Evolutionary conservation across 345 rosid genomes (phyloP), one percentile per base, ranked within the genome.

Genomic region (Eucalyptus tenuipes): DNA sequence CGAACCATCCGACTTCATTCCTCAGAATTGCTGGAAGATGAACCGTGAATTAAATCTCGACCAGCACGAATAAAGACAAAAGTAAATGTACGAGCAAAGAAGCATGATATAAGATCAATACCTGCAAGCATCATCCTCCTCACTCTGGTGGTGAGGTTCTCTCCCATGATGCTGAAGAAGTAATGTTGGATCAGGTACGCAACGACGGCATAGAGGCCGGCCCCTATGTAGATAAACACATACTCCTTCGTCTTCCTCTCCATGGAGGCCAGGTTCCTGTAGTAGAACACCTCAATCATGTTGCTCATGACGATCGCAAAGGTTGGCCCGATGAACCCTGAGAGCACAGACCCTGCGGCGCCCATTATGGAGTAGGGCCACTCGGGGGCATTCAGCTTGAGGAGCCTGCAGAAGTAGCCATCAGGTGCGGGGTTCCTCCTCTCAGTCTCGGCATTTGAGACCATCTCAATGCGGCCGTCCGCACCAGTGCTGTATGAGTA

Each of bases 321-420:
- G 4, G 99, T 98, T 53, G 99, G 99, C 86, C 98, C 97, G 1
- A 98, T 97, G 45, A 98, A 98, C 87, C 99, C 99, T 18, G 99
- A 95, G 7, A 98, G 98, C 49, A 98, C 91, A 3, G 99, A 98
- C 68, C 99, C 99, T 86, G 95, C 86, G 3, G 99, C 99, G 45
- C 99, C 99, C 99, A 98, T 98, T 89, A 98, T 94, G 57, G 99
- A 97, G 93, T 98, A 98, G 85, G 99, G 99, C 99, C 99, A 98
- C 87, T 98, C 99, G 0, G 99, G 99, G 85, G 98, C 95, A 86
- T 98, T 98, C 88, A 98, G 94, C 90, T 95, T 97, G 91, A 98
- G 97, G 87, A 98, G 96, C 91, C 99, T 92, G 91, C 91, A 94
- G 94, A 98, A 98, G 93, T 98, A 98, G n/a, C 96, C 96, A 29